Evolutionary conservation across 257 asterid genomes (phyloP).

Genomic region (Solanum stenotomum): DNA sequence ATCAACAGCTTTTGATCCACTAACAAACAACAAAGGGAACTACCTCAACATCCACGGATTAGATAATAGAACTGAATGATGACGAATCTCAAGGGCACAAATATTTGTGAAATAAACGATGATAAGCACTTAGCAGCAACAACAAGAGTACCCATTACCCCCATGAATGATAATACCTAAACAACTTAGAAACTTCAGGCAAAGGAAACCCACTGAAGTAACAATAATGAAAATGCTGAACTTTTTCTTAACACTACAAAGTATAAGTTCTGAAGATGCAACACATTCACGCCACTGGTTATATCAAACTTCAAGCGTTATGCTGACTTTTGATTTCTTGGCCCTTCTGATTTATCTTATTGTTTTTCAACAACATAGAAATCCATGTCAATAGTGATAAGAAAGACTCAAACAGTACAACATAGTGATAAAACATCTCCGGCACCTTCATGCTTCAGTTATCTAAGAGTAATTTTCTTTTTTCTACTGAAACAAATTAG

Average conservation of each 20-base stretch:
- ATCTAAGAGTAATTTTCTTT: not conserved
- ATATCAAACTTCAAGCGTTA: not conserved
- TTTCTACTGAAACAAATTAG: not conserved
- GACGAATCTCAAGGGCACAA: not conserved
- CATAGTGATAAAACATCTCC: not conserved
- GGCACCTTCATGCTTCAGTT: not conserved
- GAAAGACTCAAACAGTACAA: not conserved
- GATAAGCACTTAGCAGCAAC: not conserved
- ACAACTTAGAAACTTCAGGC: not conserved
- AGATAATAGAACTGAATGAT: not conserved
- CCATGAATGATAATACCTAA: not conserved
- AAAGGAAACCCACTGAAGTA: not conserved
- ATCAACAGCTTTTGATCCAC: slow-evolving; percentile 93
- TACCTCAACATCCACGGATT: not conserved
- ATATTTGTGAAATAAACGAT: not conserved
- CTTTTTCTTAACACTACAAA: not conserved
- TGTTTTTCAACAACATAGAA: not conserved
- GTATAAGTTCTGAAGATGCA: not conserved
- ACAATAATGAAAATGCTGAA: not conserved
- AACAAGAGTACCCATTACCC: not conserved
- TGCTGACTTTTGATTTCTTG: not conserved
- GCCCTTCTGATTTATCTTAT: not conserved
- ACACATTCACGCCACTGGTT: not conserved
- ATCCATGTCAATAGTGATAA: not conserved
- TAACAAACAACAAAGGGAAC: slow-evolving; percentile 18